These are phyloP conservation scores for Rhododendron simsii DNA, from an alignment of 148 eudicot species.

Conservation along the genomic window DNA sequence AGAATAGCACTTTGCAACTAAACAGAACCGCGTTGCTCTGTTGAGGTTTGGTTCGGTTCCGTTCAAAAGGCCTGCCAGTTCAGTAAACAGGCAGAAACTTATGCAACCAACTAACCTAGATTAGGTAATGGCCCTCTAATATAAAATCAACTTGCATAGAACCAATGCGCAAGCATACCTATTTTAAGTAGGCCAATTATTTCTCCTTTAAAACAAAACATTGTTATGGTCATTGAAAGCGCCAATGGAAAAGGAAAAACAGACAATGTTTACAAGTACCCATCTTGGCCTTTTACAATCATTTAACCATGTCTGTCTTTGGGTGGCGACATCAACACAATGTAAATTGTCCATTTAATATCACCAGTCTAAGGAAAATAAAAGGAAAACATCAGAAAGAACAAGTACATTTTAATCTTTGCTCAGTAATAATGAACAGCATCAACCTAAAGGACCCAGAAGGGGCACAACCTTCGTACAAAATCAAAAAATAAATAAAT, in stretches of 20 bases:
- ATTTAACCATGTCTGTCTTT: neutral
- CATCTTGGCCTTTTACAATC: neutral
- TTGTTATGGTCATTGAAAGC: neutral
- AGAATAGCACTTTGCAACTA: neutral
- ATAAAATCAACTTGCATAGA: neutral
- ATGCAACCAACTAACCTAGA: neutral
- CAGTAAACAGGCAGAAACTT: neutral
- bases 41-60: neutral
- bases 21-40: neutral
- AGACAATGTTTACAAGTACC: neutral
- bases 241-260: neutral
- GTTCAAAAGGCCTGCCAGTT: neutral
- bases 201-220: neutral
- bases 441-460: neutral
- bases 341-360: neutral
- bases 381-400: neutral
- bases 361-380: neutral
- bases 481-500: neutral
- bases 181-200: neutral
- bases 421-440: neutral
- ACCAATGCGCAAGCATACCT: neutral
- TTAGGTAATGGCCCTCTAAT: neutral
- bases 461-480: neutral
- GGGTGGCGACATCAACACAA: neutral
- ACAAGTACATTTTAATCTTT: neutral